These are phyloP conservation scores for Phytophthora aleatoria DNA, from an alignment of 352 stramenopile genomes.

Conservation along the genomic window DNA sequence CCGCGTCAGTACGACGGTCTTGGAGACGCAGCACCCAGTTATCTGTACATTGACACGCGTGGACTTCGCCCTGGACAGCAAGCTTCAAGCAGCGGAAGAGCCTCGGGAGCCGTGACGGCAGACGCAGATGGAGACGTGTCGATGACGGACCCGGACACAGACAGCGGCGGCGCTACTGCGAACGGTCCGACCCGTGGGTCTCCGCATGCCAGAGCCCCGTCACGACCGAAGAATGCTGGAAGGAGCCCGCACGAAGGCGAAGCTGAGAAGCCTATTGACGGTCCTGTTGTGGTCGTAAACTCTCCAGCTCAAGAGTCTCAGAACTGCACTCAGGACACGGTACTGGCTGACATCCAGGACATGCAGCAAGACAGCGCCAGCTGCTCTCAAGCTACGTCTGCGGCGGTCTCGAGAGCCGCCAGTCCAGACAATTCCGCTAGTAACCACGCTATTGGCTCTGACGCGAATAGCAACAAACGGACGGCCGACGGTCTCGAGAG, in stretches of 20 bases:
- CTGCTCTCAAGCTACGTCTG: slow-evolving; percentile 10
- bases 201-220: background rate
- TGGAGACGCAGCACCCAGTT: slow-evolving; percentile 45
- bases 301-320: slow-evolving; percentile 2
- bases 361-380: slow-evolving; percentile 18
- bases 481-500: slow-evolving; percentile 7
- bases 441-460: slow-evolving; percentile 1
- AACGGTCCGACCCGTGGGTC: slow-evolving; percentile 8
- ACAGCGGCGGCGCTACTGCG: slow-evolving; percentile 11
- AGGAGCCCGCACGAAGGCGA: slow-evolving; percentile 25
- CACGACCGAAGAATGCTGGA: slow-evolving; percentile 20
- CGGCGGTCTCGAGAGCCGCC: slow-evolving; percentile 1
- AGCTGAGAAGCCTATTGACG: slow-evolving; percentile 7
- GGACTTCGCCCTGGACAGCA: slow-evolving; percentile 18
- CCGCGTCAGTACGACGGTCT: slow-evolving; percentile 34
- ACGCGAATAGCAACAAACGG: slow-evolving; percentile 32
- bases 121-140: slow-evolving; percentile 37
- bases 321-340: slow-evolving; percentile 23
- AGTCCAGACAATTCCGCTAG: background rate
- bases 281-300: background rate
- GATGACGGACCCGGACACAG: slow-evolving; percentile 34
- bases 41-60: slow-evolving; percentile 64
- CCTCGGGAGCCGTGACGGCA: slow-evolving; percentile 6
- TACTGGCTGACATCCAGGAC: slow-evolving; percentile 14
- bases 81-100: background rate